Evolutionary conservation across 2,329 filamentous ascomycete species (phyloP), one percentile per base, ranked within the genome.

Genomic region (Aspergillus sergii): DNA sequence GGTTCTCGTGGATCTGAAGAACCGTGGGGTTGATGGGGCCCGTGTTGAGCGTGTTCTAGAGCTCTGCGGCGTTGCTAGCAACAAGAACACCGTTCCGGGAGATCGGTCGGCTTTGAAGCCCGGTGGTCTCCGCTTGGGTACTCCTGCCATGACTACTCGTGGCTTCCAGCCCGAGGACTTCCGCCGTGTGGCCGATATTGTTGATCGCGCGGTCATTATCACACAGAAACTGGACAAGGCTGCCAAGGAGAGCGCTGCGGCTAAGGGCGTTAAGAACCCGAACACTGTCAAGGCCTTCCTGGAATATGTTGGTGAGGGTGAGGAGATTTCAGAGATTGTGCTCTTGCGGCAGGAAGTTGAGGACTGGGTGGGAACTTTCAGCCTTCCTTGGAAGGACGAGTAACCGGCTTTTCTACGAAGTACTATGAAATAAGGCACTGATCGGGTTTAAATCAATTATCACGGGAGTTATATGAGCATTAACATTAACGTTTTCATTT

Each of bases 271-370:
- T 76, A 97, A 97, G 89, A 92, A 95, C 82, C 93, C 92, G 71
- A 97, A 96, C 86, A 97, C 94, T 86, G 90, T 96, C 79, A 98
- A 98, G 89, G 95, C 97, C 82, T 98, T 98, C 89, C 92, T 93
- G 84, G 89, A 89, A 74, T 94, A 92, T 85, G 90, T 97, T 60
- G 88, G 91, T 58, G 79, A 92, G 88, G 83, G 86, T 68, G 94
- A 94, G 71, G 88, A 92, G 77, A 86, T 96, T 62, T 82, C 88
- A 57, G 91, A 94, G 83, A 94, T 99, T 83, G 90, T 91, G 76
- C 86, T 87, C 71, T 85, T 97, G 77, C 91, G 89, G 82, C 90
- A 93, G 83, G 94, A 98, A 85, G 95, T 99, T 75, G 87, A 94
- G 59, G 84, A 84, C 55, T 99, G 94, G 94, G 93, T 92, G 75